Conservation (phyloP, 352 stramenopile genomes). For the Thalassiosira oceanica region DNA sequence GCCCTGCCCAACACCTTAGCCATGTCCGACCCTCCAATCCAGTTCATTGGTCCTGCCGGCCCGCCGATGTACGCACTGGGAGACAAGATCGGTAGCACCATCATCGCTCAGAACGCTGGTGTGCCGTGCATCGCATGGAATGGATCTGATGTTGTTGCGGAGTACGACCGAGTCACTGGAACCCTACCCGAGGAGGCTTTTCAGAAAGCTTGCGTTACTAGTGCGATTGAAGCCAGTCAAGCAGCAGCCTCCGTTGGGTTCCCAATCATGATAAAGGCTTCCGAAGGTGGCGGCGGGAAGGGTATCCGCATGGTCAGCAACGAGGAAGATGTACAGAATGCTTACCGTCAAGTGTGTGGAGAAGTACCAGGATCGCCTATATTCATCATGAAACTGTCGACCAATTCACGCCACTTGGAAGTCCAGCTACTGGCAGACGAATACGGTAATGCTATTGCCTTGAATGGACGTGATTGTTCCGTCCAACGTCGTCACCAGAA, state of each 20-base stretch:
- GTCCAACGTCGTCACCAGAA: conserved; percentile 99
- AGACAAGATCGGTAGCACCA: conserved; percentile 99
- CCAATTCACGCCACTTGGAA: conserved; percentile 96
- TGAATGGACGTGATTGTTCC: conserved; percentile 99
- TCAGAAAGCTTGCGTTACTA: conserved; percentile 89
- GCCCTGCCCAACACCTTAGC: conserved; percentile 91
- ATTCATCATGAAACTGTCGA: conserved; percentile 99
- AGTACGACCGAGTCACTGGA: conserved; percentile 84
- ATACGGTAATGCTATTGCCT: conserved; percentile 97
- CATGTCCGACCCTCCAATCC: conserved; percentile 89
- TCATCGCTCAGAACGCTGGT: conserved; percentile 98
- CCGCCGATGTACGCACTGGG: conserved; percentile 98
- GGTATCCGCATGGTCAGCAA: conserved; percentile 95
- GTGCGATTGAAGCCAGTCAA: conserved; percentile 89
- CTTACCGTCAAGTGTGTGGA: conserved; percentile 95
- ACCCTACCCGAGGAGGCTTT: conserved; percentile 90
- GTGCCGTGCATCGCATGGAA: conserved; percentile 99
- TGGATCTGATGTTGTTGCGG: conserved; percentile 90
- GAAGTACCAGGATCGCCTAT: conserved; percentile 99
- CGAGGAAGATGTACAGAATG: conserved; percentile 88
- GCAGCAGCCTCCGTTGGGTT: conserved; percentile 95
- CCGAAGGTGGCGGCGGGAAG: conserved; percentile 98
- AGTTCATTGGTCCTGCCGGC: conserved; percentile 97
- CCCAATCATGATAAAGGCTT: conserved; percentile 99
- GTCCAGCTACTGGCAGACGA: conserved; percentile 98